Percentiles rank a stretch among this genome's conserved stretches.
phyloP scores from a whole-genome alignment of 345 rosid species.

The Brassica carinata region DNA sequence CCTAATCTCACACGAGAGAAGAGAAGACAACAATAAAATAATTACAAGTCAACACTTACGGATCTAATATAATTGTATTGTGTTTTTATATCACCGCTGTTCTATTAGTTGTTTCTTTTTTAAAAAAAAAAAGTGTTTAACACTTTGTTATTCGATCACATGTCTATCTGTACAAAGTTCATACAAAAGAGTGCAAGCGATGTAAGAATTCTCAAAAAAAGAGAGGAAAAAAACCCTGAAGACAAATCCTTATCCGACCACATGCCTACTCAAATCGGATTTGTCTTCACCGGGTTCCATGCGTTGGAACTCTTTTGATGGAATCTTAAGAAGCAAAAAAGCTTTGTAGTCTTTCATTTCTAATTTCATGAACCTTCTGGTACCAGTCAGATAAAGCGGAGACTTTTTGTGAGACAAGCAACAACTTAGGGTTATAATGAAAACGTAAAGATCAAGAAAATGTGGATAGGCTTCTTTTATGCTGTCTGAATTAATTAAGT shows the following conservation, averaged over 20 bases:
- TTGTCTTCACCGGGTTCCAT: conserved; percentile 77
- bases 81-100: background rate
- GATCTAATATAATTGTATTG: background rate
- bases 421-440: background rate
- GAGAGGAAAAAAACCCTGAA: no score
- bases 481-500: background rate
- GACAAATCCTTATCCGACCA: no score
- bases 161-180: conserved; percentile 15
- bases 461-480: background rate
- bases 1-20: conserved; percentile 25
- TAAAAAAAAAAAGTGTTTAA: no score
- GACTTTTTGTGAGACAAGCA: conserved; percentile 7
- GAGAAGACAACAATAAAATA: conserved; percentile 28
- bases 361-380: background rate
- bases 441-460: background rate
- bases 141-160: background rate
- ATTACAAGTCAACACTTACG: conserved; percentile 10
- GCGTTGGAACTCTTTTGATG: conserved; percentile 40
- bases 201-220: no score
- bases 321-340: conserved; percentile 7
- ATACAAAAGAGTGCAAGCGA: background rate
- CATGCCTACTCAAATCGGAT: conserved; percentile 48
- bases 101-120: conserved; percentile 1
- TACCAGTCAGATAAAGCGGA: background rate
- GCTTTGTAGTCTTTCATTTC: background rate